Evolutionary conservation across 331 rosid genomes (phyloP).

Genomic region (Cydonia oblonga): DNA sequence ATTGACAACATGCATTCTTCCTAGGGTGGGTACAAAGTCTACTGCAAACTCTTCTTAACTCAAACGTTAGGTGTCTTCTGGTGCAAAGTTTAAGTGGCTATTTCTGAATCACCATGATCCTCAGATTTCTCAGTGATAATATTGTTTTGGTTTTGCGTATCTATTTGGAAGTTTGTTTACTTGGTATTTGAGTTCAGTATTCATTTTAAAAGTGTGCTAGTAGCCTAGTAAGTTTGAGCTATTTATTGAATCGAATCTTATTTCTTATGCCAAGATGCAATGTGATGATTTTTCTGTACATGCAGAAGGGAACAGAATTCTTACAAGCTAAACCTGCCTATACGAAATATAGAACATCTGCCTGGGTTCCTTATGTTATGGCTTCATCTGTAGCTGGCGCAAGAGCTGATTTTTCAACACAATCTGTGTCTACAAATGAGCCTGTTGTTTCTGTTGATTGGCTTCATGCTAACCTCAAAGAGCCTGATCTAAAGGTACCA

Average conservation of each 20-base stretch:
- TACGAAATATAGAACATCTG: conserved; percentile 22
- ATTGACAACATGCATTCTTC: neutral
- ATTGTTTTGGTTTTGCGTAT: too few relatives aligned
- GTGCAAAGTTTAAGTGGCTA: too few relatives aligned
- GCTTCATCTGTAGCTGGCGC: conserved; percentile 48
- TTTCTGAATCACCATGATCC: too few relatives aligned
- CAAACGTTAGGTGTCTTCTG: neutral
- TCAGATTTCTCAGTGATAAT: too few relatives aligned
- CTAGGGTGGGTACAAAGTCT: neutral
- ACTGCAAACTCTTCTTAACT: neutral
- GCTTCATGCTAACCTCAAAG: conserved; percentile 75
- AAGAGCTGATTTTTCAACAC: conserved; percentile 48
- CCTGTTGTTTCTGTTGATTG: conserved; percentile 86
- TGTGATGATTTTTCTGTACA: neutral
- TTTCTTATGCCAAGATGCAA: neutral
- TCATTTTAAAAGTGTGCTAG: neutral
- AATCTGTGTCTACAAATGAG: conserved; percentile 41
- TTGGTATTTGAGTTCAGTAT: neutral
- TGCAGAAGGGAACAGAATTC: conserved; percentile 45
- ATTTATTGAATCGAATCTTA: neutral
- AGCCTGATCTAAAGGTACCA: conserved; percentile 65
- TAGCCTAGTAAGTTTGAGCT: neutral
- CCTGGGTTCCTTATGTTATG: conserved; percentile 37
- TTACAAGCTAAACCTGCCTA: conserved; percentile 21
- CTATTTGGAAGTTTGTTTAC: neutral